Evolutionary conservation across 352 stramenopile species (phyloP).

Genomic region (Phytophthora vignae): DNA sequence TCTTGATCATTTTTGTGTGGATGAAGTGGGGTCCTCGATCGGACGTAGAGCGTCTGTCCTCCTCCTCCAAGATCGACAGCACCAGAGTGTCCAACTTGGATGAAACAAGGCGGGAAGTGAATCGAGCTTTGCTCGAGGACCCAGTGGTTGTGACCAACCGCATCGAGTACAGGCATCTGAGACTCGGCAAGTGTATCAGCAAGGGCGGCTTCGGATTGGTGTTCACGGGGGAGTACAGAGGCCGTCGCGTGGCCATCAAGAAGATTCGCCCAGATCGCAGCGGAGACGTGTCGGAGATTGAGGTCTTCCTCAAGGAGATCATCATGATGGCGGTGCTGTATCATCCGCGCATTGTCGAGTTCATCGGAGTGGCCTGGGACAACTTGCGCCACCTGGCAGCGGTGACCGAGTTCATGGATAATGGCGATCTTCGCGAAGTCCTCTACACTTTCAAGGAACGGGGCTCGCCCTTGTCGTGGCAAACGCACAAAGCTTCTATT

Average conservation of each 20-base stretch:
- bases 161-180: slow-evolving; percentile 41
- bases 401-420: slow-evolving; percentile 75
- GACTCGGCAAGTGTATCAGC: slow-evolving; percentile 41
- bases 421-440: slow-evolving; percentile 64
- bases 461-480: slow-evolving; percentile 46
- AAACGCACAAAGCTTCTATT: slow-evolving; percentile 54
- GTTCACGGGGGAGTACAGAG: slow-evolving; percentile 37
- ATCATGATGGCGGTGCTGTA: slow-evolving; percentile 50
- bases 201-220: slow-evolving; percentile 44
- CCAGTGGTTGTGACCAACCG: slow-evolving; percentile 47
- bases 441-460: slow-evolving; percentile 52
- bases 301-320: slow-evolving; percentile 41
- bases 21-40: slow-evolving; percentile 24
- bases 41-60: slow-evolving; percentile 25
- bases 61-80: slow-evolving; percentile 29
- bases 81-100: slow-evolving; percentile 21
- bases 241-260: slow-evolving; percentile 40
- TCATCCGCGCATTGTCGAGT: slow-evolving; percentile 43
- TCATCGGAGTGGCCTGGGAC: slow-evolving; percentile 50
- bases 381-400: slow-evolving; percentile 51
- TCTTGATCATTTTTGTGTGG: slow-evolving; percentile 34
- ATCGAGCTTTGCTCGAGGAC: slow-evolving; percentile 29
- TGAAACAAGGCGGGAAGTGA: slow-evolving; percentile 24
- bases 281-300: slow-evolving; percentile 32
- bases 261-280: slow-evolving; percentile 39